Evolutionary conservation across 2,329 filamentous ascomycete species (phyloP), one percentile per base, ranked within the genome.

Genomic region (Cadophora malorum): DNA sequence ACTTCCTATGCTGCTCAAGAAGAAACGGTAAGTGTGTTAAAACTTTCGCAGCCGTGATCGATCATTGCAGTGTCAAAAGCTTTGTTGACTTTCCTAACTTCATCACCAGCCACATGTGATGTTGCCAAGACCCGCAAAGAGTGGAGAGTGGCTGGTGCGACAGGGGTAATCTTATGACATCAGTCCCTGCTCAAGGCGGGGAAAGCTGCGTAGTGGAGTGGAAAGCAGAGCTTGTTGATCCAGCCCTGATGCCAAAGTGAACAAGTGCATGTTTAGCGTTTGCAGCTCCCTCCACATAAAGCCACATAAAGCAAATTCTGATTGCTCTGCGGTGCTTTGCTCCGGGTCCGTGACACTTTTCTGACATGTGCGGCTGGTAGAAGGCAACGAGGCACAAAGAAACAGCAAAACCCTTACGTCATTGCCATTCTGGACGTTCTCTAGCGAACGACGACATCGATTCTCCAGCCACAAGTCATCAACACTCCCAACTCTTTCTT

Each of bases 401-500:
- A 58, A 14, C 10, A 47, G 16, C 38, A 23, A 62, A 31, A 25
- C 23, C 59, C 25, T 63, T 63, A 63, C 61, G 61, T 63, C 61
- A 63, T 49, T 38, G 61, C 59, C 38, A 50, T 59, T 59, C 56
- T 45, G 21, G 35, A 45, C 10, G 56, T 59, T 38, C 56, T 41
- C 47, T 62, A 50, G 59, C 59, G 58, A 62, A 62, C 59, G 35
- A 59, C 59, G 41, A 62, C 59, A 62, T 49, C 59, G 56, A 49
- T 14, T 53, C 61, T 25, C 49, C 23, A 63, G 60, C 60, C 60
- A 63, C 60, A 63, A 25, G 47, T 5, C 41, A 45, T 45, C 41
- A 45, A 45, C 41, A 45, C 12, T 19, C 14, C 41, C 61, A 63
- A 63, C 47, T 9, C 31, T 28, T 41, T 19, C 33, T 41, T 55